These are phyloP conservation scores for Klebsormidium nitens DNA, from an alignment of 139 green algal genomes.

Conservation along the genomic window DNA sequence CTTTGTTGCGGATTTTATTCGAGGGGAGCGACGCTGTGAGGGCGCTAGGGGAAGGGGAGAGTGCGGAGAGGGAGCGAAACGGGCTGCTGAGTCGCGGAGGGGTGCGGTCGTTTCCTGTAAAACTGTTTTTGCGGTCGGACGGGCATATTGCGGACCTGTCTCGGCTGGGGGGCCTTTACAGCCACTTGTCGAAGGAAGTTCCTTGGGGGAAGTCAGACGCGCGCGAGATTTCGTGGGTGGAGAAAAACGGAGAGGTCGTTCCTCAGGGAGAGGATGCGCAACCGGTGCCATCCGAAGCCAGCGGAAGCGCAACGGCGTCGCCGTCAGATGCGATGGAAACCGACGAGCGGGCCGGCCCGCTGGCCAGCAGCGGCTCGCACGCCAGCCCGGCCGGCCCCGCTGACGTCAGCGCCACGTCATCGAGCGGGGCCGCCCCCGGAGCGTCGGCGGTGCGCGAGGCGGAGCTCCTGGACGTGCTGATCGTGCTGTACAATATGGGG, in stretches of 20 bases:
- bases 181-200: constrained; percentile 51
- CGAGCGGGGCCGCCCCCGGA: too few relatives aligned
- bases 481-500: constrained; percentile 70
- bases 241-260: too few relatives aligned
- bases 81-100: constrained; percentile 17
- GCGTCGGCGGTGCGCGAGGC: constrained; percentile 7
- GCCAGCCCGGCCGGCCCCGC: too few relatives aligned
- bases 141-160: constrained; percentile 37
- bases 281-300: too few relatives aligned
- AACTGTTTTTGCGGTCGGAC: constrained; percentile 8
- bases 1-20: constrained; percentile 60
- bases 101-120: constrained; percentile 17
- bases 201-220: not conserved
- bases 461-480: constrained; percentile 29
- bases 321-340: not conserved
- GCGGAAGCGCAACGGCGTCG: too few relatives aligned
- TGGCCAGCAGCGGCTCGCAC: too few relatives aligned
- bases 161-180: constrained; percentile 60
- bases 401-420: too few relatives aligned
- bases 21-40: not conserved
- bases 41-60: not conserved
- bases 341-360: not conserved
- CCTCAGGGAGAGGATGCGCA: too few relatives aligned
- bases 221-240: not conserved
- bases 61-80: not conserved